Base-by-base conservation (phyloP, 169 alveolate species). In the Plasmodium reichenowi region DNA sequence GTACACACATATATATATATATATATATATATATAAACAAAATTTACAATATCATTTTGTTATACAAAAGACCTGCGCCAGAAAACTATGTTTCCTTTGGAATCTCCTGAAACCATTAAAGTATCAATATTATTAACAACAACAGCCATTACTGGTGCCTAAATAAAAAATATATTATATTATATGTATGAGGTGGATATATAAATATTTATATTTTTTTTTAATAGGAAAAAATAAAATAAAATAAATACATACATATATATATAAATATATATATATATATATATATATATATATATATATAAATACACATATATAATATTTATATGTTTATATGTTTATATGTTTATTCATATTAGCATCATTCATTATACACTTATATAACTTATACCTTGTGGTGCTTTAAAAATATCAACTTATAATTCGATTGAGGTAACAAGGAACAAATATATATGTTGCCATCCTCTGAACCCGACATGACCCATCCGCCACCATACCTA, bases 101-200 rank as follows among this genome's bases (percentile, higher is more conserved):
- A 93, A 78, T 95, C 97, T 10, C 96, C 93, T 10, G 97, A 93
- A 13, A 95, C 96, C 74, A 95, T 56, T 2, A 95, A 45, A n/a
- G 97, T 95, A 74, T 94, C 96, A 45, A 88, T 88, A 50, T 88
- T 93, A 91, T 95, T 95, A 17, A 95, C 97, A 2, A 95, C 97
- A 8, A 95, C 96, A 20, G 97, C 93, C 85, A 95, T 96, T 26
- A 95, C 97, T 1, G 97, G 97, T 5, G 96, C 96, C 95, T 72
- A 73, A 26, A 73, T 54, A 12, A 26, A 56, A 29, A 22, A 72
- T 17, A 56, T 12, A 13, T 13, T 13, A 52, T 52, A 52, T 52
- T 13, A 52, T 52, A 52, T 52, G 17, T 15, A 56, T 17, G 24
- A 17, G 24, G 10, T 56, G 12, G 24, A 13, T 56, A 15, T 17